A percentile compares a stretch with the other conserved stretches of the same genome.
phyloP scores from a whole-genome alignment of 345 rosid genomes.

The Microthlaspi erraticum region DNA sequence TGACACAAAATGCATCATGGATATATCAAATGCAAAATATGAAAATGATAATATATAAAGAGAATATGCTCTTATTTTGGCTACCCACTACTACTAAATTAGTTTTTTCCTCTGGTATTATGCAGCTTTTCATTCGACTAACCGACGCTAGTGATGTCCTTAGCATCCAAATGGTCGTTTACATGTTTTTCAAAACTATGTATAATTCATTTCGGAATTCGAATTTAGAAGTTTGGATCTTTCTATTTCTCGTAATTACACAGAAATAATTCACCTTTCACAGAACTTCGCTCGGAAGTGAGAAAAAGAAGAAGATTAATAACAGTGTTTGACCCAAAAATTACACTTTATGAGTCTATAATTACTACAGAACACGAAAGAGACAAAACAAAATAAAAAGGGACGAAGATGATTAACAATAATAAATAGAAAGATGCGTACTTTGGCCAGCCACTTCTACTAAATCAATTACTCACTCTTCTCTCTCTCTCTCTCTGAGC shows the following conservation, averaged over 20 bases:
- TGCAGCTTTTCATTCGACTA: constrained; percentile 34
- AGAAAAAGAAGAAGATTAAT: neutral
- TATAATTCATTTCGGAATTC: neutral
- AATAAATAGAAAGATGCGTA: neutral
- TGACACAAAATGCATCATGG: neutral
- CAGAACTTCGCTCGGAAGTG: too few species aligned
- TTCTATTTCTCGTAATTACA: neutral
- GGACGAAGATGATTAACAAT: constrained; percentile 7
- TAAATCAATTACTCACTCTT: constrained; percentile 19
- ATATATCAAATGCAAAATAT: neutral
- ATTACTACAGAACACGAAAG: constrained; percentile 15
- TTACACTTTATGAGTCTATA: neutral
- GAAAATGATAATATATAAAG: constrained; percentile 1
- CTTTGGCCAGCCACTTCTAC: constrained; percentile 20
- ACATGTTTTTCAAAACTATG: constrained; percentile 2
- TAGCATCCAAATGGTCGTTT: constrained; percentile 10
- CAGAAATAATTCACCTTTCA: neutral
- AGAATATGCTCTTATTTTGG: neutral
- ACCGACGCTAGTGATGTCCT: constrained; percentile 17
- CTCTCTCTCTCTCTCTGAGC: constrained; percentile 30
- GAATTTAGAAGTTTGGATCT: neutral
- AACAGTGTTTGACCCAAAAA: constrained; percentile 6
- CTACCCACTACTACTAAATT: constrained; percentile 34
- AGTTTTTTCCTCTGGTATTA: constrained; percentile 12
- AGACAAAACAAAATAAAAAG: constrained; percentile 1